phyloP scores from a whole-genome alignment of 257 asterid genomes.

The Orobanche coerulescens region DNA sequence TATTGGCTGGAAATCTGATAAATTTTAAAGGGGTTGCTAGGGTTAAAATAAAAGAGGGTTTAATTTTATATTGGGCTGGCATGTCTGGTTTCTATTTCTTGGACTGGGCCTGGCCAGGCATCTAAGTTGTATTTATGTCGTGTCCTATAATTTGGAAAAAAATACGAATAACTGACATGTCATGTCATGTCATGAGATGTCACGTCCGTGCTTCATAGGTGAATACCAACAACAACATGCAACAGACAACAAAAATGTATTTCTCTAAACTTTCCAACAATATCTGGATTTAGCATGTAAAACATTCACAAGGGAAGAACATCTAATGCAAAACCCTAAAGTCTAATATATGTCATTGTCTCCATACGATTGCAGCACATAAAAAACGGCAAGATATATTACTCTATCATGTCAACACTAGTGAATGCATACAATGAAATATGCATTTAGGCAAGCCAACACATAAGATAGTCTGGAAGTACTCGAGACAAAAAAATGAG shows the following conservation, averaged over 20 bases:
- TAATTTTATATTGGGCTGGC: no score
- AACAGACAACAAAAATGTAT: neutral
- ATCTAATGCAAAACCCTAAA: neutral
- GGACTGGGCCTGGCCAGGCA: no score
- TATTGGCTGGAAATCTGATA: no score
- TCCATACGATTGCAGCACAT: neutral
- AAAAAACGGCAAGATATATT: no score
- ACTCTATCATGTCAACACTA: neutral
- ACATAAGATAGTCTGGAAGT: constrained; percentile 2
- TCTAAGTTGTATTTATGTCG: no score
- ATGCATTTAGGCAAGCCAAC: neutral
- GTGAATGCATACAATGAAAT: neutral
- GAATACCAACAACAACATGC: neutral
- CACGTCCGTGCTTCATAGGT: no score
- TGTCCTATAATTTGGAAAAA: no score
- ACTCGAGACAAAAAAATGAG: neutral
- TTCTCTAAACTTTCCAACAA: neutral
- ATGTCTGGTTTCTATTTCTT: no score
- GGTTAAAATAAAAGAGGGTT: no score
- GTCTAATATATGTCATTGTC: neutral
- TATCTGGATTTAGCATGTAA: neutral
- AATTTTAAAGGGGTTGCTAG: no score
- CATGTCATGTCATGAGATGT: no score
- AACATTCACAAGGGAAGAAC: neutral
- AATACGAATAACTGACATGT: no score